Base-by-base conservation (phyloP, 2,329 filamentous ascomycete species). In the Fusarium lateritium region DNA sequence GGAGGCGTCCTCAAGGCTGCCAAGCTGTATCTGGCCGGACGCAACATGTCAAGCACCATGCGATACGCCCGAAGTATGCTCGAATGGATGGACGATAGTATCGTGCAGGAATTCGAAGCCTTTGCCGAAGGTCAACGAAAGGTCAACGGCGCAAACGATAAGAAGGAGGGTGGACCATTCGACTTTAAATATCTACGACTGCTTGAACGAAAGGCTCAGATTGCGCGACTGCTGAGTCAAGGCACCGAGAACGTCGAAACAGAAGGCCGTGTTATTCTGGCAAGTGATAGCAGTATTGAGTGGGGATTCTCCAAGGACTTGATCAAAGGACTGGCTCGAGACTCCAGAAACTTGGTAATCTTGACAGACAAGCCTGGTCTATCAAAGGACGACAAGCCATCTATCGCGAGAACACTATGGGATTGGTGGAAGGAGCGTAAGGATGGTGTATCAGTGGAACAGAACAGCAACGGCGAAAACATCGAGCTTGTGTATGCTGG, bases 41-140 rank as follows among this genome's bases (percentile, higher is more conserved):
- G 91, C 62, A 97, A 94, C 65, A 92, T 93, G 68, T 91, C 93
- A 60, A 94, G 94, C 66, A 97, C 94, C 0, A 92, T 98, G 85
- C 88, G 94, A 53, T 93, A 98, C 71, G 93, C 95, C 26, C 88
- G 94, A 70, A 98, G 95, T 78, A 97, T 99, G 93, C 84, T 99
- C 33, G 96, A 99, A 77, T 99, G 96, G 96, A 98, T 99, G 94
- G 94, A 98, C 76, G 94, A 98, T 75, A 91, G 90, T 60, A 97
- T 99, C 62, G 92, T 97, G 42, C 90, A 94, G 56, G 95, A 98
- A 74, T 97, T 97, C 65, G 94, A 97, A 77, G 89, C 91, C 15
- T 85, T 90, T 47, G 87, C 85, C 3, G 87, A 88, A 67, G 83
- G 80, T 5, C 82, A 84, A 66, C 76, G 81, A 5, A 84, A 82